Percentiles rank a stretch among this genome's conserved stretches.
These are phyloP conservation scores for Cyclotella cryptica DNA, from an alignment of 108 stramenopile species.

Conservation along the genomic window DNA sequence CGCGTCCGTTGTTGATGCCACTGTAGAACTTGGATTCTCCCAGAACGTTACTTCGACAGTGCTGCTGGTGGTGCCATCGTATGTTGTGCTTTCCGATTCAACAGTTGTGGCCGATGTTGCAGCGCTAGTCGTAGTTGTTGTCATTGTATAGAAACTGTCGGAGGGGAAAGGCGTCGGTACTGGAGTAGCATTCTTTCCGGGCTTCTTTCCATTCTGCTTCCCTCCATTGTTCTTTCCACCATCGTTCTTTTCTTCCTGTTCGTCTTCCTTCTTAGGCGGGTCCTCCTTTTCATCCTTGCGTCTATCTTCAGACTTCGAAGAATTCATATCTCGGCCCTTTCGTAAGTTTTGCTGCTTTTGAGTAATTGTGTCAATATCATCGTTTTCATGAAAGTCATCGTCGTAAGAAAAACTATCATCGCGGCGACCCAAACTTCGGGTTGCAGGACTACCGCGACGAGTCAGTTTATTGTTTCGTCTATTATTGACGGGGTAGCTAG, in stretches of 20 bases:
- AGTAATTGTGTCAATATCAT: too few species aligned
- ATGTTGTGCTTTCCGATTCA: not conserved
- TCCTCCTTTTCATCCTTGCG: not conserved
- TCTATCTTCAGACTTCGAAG: slow-evolving; percentile 4
- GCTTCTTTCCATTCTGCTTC: not conserved
- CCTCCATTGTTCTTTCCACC: slow-evolving; percentile 5
- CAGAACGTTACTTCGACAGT: slow-evolving; percentile 3
- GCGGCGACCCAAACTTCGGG: too few species aligned
- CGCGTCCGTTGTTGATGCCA: slow-evolving; percentile 5
- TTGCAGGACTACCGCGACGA: too few species aligned
- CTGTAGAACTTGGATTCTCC: slow-evolving; percentile 4
- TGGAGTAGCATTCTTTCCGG: not conserved
- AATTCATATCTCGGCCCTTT: too few species aligned
- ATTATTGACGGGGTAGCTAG: too few species aligned
- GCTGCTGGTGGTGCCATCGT: not conserved
- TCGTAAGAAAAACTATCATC: too few species aligned
- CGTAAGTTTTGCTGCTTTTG: too few species aligned
- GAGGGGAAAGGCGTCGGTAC: not conserved
- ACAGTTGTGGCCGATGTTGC: not conserved
- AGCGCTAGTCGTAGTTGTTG: not conserved
- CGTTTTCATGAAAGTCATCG: too few species aligned
- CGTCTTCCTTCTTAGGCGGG: not conserved
- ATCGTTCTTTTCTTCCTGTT: not conserved
- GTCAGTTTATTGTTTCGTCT: too few species aligned
- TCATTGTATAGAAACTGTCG: not conserved